These are phyloP conservation scores for Leavenworthia alabamica DNA, from an alignment of 345 rosid genomes.

Conservation along the genomic window DNA sequence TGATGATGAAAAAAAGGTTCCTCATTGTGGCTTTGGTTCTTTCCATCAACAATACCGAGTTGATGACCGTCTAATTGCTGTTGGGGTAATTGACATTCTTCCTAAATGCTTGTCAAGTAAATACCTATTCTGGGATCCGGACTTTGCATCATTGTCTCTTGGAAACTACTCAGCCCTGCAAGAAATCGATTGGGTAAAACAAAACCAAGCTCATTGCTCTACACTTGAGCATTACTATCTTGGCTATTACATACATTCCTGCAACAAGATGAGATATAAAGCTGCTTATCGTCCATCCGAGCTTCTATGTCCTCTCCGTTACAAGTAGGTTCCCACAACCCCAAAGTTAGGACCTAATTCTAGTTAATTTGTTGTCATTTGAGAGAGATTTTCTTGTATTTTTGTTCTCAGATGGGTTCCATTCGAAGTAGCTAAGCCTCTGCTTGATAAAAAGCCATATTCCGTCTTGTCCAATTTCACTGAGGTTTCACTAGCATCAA, in stretches of 20 bases:
- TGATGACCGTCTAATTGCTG: conserved; percentile 76
- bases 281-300: conserved; percentile 89
- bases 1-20: conserved; percentile 44
- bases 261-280: conserved; percentile 96
- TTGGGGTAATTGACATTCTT: conserved; percentile 83
- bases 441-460: conserved; percentile 65
- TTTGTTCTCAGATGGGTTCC: conserved; percentile 77
- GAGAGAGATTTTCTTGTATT: not conserved
- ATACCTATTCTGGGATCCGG: conserved; percentile 97
- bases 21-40: conserved; percentile 86
- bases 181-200: conserved; percentile 77
- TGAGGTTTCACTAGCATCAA: conserved; percentile 29
- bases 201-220: conserved; percentile 59
- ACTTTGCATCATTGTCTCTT: conserved; percentile 63
- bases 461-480: conserved; percentile 53
- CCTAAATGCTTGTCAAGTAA: conserved; percentile 91
- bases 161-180: conserved; percentile 90
- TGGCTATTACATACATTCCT: conserved; percentile 94
- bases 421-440: conserved; percentile 54
- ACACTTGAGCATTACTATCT: conserved; percentile 85
- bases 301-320: conserved; percentile 88
- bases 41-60: conserved; percentile 89
- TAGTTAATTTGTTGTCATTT: not conserved
- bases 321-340: conserved; percentile 49
- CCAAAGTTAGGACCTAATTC: not conserved